Base-by-base conservation (phyloP, 441 rosid species). In the Melastoma candidum region DNA sequence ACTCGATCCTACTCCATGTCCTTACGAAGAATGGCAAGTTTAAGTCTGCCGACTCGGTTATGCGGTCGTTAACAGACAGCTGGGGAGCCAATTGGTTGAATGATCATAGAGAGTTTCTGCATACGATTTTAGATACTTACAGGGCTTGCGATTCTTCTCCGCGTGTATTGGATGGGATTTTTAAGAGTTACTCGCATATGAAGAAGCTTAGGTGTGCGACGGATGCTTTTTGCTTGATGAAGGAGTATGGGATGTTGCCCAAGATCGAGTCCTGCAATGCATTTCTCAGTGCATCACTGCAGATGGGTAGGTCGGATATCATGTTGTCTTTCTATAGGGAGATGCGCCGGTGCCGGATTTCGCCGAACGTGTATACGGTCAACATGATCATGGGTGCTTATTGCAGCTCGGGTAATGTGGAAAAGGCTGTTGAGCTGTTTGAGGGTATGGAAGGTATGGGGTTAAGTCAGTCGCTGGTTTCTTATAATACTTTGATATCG, bases 251-350 rank as follows among this genome's bases (percentile, higher is more conserved):
- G 2, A 72, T 84, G 52, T 53, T 82, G 32, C 95, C 95, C 0
- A 73, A 63, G 4, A 64, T 82, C 25, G 81, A 84, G 64, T 86
- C 95, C 14, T 86, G 95, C 70, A 89, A 89, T 55, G 84, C 86
- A 13, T 89, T 67, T 69, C 47, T 89, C 75, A 82, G 94, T 52
- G 79, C 90, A 0, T 44, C 76, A 58, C 82, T 89, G 26, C 63
- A 51, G 65, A 71, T 65, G 61, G 51, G 68, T 44, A 75, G 95
- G 60, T 74, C 49, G 27, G 97, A 89, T 27, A 66, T 86, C 49
- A 86, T 76, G 12, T 61, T 86, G 54, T 48, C 57, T 13, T 82
- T 86, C 58, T 84, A 76, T 50, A 58, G 71, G 49, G 87, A 86
- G 61, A 89, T 89, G 84, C 59, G 64, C 49, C 61, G 76, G 3